Evolutionary conservation across 2,329 filamentous ascomycete genomes (phyloP).

Genomic region (Sclerotinia borealis): DNA sequence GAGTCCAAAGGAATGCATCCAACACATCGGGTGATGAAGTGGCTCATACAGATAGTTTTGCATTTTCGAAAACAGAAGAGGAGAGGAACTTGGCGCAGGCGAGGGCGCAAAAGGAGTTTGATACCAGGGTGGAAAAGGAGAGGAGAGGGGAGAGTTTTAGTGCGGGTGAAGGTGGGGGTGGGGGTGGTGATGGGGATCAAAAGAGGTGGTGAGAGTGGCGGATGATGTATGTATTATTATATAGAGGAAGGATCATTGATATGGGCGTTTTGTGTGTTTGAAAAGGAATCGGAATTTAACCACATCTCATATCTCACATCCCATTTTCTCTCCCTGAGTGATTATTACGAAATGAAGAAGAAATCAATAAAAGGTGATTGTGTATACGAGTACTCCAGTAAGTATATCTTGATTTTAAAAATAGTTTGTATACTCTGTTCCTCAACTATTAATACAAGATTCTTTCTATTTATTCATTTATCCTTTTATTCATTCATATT

Average conservation of each 20-base stretch:
- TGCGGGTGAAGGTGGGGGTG: too few species aligned
- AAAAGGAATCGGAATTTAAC: neutral
- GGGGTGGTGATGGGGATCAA: conserved; percentile 22
- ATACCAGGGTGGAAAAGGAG: conserved; percentile 31
- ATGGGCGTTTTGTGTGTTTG: neutral
- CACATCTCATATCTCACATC: too few species aligned
- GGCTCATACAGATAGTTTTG: conserved; percentile 19
- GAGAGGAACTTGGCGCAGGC: conserved; percentile 20
- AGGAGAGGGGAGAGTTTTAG: conserved; percentile 29
- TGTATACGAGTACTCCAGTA: too few species aligned
- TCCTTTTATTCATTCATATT: too few species aligned
- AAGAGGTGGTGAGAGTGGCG: conserved; percentile 20
- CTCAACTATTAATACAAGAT: too few species aligned
- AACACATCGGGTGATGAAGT: conserved; percentile 13
- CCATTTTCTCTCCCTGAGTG: too few species aligned
- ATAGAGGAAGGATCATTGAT: neutral
- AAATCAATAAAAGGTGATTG: too few species aligned
- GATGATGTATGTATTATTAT: neutral
- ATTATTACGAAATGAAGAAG: too few species aligned
- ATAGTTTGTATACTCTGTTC: too few species aligned
- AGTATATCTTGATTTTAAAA: too few species aligned
- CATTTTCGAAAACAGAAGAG: conserved; percentile 25
- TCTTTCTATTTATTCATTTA: too few species aligned
- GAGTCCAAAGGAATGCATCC: conserved; percentile 12
- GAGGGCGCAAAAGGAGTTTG: conserved; percentile 32